Evolutionary conservation across 1,284 basidiomycete genomes (phyloP).

Genomic region (Tetrapyrgos nigripes): DNA sequence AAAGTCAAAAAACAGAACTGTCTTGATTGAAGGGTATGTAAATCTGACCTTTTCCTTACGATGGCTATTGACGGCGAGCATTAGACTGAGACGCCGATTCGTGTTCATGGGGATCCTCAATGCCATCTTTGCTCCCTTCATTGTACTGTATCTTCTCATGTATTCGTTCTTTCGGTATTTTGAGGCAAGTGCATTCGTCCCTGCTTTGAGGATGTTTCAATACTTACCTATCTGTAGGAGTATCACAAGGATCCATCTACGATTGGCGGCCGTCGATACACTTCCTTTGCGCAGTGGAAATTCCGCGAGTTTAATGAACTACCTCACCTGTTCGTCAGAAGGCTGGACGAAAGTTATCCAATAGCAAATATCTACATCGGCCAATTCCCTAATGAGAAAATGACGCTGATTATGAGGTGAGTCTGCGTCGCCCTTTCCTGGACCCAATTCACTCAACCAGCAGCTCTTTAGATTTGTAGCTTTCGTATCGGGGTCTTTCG

Average conservation of each 20-base stretch:
- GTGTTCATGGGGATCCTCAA: conserved; percentile 97
- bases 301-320: conserved; percentile 99
- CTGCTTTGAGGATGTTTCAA: conserved; percentile 2
- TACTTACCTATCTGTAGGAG: conserved; percentile 63
- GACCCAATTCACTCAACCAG: not conserved
- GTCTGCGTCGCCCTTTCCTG: conserved; percentile 24
- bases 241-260: conserved; percentile 98
- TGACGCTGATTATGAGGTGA: conserved; percentile 88
- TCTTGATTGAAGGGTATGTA: conserved; percentile 84
- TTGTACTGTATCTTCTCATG: conserved; percentile 95
- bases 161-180: conserved; percentile 99
- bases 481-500: conserved; percentile 96
- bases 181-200: conserved; percentile 72
- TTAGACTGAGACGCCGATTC: conserved; percentile 83
- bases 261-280: conserved; percentile 92
- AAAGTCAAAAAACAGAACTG: conserved; percentile 79
- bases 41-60: not conserved
- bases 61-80: conserved; percentile 4
- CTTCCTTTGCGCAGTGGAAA: conserved; percentile 96
- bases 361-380: conserved; percentile 94
- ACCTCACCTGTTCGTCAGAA: conserved; percentile 88
- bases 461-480: conserved; percentile 80
- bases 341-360: conserved; percentile 89
- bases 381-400: conserved; percentile 96
- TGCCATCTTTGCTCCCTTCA: conserved; percentile 94